Evolutionary conservation across 1,139 yeast genomes (phyloP).

Genomic region (Scheffersomyces stambukii): DNA sequence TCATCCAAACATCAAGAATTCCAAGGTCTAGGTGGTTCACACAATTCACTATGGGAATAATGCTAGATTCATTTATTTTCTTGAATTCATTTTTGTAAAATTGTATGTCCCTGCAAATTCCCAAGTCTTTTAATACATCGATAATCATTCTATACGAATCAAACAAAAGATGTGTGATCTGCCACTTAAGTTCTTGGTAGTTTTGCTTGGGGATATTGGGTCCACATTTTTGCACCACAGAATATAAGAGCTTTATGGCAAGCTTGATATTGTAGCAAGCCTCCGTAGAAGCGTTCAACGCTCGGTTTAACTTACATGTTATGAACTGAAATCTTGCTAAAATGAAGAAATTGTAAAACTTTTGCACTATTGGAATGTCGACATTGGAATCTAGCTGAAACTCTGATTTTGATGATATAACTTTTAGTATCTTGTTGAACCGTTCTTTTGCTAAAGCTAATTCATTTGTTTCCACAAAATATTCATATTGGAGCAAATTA

Average conservation of each 20-base stretch:
- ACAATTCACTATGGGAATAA: slow-evolving; percentile 24
- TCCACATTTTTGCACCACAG: slow-evolving; percentile 32
- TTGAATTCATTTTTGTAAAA: slow-evolving; percentile 47
- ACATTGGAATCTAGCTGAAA: slow-evolving; percentile 17
- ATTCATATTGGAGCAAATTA: slow-evolving; percentile 31
- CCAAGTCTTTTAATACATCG: slow-evolving; percentile 37
- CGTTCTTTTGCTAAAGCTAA: slow-evolving; percentile 17
- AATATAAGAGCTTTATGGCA: slow-evolving; percentile 39
- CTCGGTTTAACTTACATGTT: slow-evolving; percentile 19
- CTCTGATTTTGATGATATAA: slow-evolving; percentile 26
- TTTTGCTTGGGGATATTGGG: slow-evolving; percentile 17
- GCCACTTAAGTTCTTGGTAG: slow-evolving; percentile 29
- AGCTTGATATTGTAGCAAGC: slow-evolving; percentile 30
- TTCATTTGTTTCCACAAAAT: slow-evolving; percentile 14
- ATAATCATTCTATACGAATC: slow-evolving; percentile 33
- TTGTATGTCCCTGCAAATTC: slow-evolving; percentile 50
- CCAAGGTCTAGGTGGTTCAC: slow-evolving; percentile 18
- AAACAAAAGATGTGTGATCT: slow-evolving; percentile 27
- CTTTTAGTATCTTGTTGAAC: slow-evolving; percentile 18
- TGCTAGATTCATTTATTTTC: slow-evolving; percentile 26
- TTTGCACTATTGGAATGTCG: slow-evolving; percentile 18
- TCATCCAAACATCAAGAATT: slow-evolving; percentile 12
- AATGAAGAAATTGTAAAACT: slow-evolving; percentile 29
- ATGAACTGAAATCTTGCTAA: slow-evolving; percentile 33
- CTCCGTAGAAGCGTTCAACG: slow-evolving; percentile 13